Evolutionary conservation across 768 basidiomycete species (phyloP), one percentile per base, ranked within the genome.

Genomic region (Mrakia blollopis): DNA sequence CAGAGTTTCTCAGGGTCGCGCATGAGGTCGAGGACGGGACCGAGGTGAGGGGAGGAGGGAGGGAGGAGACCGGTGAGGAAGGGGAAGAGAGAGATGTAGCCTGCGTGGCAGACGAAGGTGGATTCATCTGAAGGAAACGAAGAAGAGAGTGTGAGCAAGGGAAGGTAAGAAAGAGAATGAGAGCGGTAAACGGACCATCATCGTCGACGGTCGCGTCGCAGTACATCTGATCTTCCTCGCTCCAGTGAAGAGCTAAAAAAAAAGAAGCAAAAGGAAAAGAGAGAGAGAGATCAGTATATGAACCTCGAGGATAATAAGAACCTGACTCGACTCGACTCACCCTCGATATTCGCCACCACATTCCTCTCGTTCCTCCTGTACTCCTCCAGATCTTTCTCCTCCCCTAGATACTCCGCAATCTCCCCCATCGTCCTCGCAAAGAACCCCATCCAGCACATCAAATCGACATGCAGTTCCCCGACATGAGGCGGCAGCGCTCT

Each of bases 391-490:
- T 98, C 95, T 44, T 32, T 32, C 18, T 68, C 77, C 11, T 47
- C 50, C 10, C 57, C 77, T 23, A 96, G 85, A 82, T 91, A 96
- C 77, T 88, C 89, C 0, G 95, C 91, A 76, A 98, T 91, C 67
- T 91, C 91, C 72, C 87, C 88, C 95, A 98, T 98, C 39, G 95
- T 98, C 79, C 91, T 87, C 47, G 92, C 89, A 84, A 98, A 98
- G 86, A 94, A 97, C 5, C 88, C 95, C 90, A 98, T 93, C 95
- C 95, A 98, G 41, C 91, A 91, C 79, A 94, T 92, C 76, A 98
- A 84, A 83, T 98, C 95, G 77, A 98, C 83, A 83, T 98, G 95
- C 67, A 98, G 86, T 85, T 98, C 95, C 69, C 96, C 95, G 2
- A 89, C 87, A 81, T 94, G 93, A 9, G 95, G 91, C 37, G 90